Evolutionary conservation across 257 asterid species (phyloP).

Genomic region (Ehretia macrophylla): DNA sequence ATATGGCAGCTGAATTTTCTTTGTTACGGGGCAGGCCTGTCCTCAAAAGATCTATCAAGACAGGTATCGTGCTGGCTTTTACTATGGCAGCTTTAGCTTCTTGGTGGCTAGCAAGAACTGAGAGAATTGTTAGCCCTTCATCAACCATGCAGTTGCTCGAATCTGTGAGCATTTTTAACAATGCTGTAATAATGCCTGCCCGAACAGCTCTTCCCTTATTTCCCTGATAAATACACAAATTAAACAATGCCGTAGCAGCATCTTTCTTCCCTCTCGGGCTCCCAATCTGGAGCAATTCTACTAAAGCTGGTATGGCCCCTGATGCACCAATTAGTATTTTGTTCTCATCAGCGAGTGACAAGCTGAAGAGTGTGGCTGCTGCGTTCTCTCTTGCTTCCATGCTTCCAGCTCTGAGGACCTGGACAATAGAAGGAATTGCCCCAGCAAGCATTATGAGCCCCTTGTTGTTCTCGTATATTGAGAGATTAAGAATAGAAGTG

Average conservation of each 20-base stretch:
- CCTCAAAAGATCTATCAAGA: conserved; percentile 65
- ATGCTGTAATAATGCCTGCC: conserved; percentile 66
- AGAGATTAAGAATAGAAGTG: conserved; percentile 77
- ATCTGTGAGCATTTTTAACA: conserved; percentile 74
- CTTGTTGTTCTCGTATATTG: conserved; percentile 74
- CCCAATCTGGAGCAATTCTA: conserved; percentile 68
- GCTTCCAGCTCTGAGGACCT: conserved; percentile 84
- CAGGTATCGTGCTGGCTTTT: conserved; percentile 72
- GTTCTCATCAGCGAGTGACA: conserved; percentile 84
- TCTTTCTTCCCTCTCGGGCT: conserved; percentile 84
- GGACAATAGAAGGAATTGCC: conserved; percentile 86
- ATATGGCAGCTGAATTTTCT: conserved; percentile 72
- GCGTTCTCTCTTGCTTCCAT: conserved; percentile 90
- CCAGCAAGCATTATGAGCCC: conserved; percentile 83
- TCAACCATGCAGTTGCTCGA: conserved; percentile 67
- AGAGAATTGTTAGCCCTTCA: conserved; percentile 81
- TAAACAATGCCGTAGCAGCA: conserved; percentile 89
- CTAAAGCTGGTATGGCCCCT: conserved; percentile 84
- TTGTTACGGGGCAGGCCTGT: conserved; percentile 64
- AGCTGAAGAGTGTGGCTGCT: conserved; percentile 84
- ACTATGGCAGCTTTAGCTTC: conserved; percentile 76
- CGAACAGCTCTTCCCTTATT: conserved; percentile 90
- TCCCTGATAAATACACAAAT: conserved; percentile 81
- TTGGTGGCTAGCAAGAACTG: conserved; percentile 76
- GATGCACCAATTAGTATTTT: conserved; percentile 90